Evolutionary conservation across 1,284 basidiomycete genomes (phyloP), one percentile per base, ranked within the genome.

Genomic region (Sutorius eximius): DNA sequence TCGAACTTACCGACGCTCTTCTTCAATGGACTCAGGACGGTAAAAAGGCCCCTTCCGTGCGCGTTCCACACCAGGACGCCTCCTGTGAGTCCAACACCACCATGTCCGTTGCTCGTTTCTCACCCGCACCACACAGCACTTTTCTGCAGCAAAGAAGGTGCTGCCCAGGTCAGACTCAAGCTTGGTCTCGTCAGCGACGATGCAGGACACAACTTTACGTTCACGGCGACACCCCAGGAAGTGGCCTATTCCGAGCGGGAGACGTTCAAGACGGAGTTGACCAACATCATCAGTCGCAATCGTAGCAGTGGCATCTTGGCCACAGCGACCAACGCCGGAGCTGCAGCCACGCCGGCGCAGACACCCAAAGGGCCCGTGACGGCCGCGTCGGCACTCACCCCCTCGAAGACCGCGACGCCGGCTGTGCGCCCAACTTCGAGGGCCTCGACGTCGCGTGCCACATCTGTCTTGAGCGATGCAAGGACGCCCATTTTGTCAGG

Each of bases 91-190:
- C 0, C 0, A 27, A 30, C n/a, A 56, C 55, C 34, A 37, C 52
- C 27, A 62, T 36, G 30, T 24, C n/a, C 44, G n/a, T 18, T 8
- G 29, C 36, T 20, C 24, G 13, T 12, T 7, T 27, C 48, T 52
- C 47, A 54, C 37, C 15, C 5, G 1, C 43, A 16, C n/a, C 29
- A 27, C 0, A 48, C 64, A 91, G 90, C 86, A 15, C 76, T 93
- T 34, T 92, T 91, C 69, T 90, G 88, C 61, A 91, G 88, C 70
- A 93, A 91, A 66, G 86, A 87, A 61, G 87, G 86, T 53, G 82
- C 88, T 3, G 72, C 87, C 0, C 86, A 90, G 67, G 86, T 90
- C 61, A 78, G 85, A 53, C 75, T 93, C 48, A 91, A 92, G 66
- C 73, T 92, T 30, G 84, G 79, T 2, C 74, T 89, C 30, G 71